Conservation (phyloP, 495 filamentous ascomycete species). For the Daldinia bambusicola region DNA sequence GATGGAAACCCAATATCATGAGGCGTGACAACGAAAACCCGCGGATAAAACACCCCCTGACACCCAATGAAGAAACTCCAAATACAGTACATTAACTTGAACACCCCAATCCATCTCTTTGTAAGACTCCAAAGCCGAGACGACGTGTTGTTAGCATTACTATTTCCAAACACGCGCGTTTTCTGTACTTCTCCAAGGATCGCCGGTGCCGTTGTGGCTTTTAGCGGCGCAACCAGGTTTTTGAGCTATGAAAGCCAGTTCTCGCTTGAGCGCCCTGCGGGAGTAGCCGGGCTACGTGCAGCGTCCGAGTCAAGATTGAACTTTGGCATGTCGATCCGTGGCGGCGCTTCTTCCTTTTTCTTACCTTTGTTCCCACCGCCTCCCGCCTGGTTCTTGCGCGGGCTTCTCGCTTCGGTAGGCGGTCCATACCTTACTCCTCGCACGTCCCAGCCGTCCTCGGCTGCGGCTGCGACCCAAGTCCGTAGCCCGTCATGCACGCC, state of each 20-base stretch:
- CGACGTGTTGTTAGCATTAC: constrained; percentile 2
- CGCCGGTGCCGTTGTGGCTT: constrained; percentile 1
- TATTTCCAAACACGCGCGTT: constrained; percentile 2
- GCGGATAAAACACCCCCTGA: constrained; percentile 7
- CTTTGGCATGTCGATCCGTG: constrained; percentile 68
- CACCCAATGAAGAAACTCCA: constrained; percentile 28
- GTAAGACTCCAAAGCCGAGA: constrained; percentile 19
- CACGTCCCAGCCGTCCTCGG: constrained; percentile 88
- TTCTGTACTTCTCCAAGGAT: constrained; percentile 10
- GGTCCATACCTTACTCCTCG: constrained; percentile 78
- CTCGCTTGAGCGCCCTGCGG: constrained; percentile 37
- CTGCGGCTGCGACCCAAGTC: constrained; percentile 89
- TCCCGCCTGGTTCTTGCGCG: constrained; percentile 56
- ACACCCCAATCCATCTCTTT: constrained; percentile 23
- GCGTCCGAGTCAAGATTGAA: constrained; percentile 56
- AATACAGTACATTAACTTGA: constrained; percentile 34
- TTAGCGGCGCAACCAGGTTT: constrained; percentile 2
- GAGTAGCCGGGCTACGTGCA: constrained; percentile 26
- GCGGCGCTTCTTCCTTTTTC: constrained; percentile 50
- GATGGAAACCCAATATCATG: constrained; percentile 42
- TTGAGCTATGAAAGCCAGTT: constrained; percentile 52
- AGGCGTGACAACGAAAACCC: constrained; percentile 37
- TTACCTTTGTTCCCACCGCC: constrained; percentile 36
- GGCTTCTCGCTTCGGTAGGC: constrained; percentile 59
- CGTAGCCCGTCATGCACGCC: constrained; percentile 87